Conservation (phyloP, 106 monocot species). For the Acanthochlamys bracteata region DNA sequence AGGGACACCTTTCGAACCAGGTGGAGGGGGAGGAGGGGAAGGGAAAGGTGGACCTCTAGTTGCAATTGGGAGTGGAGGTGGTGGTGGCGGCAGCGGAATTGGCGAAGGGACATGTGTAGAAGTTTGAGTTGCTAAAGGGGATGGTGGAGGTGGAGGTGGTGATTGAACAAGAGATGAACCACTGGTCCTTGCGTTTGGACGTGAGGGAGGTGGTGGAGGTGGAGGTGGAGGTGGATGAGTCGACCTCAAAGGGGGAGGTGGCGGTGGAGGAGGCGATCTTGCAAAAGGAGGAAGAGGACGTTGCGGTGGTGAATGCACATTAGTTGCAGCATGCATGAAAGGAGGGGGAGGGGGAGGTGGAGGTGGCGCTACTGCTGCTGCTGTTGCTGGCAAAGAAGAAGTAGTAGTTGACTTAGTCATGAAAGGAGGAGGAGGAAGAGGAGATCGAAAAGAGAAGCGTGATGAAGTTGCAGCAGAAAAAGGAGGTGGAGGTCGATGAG, state of each 20-base stretch:
- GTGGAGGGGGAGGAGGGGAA: background rate
- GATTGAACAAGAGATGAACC: background rate
- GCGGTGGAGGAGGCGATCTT: background rate
- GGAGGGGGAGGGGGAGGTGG: constrained; percentile 17
- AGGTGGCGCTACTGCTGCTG: constrained; percentile 15
- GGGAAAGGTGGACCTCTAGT: background rate
- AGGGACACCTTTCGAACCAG: background rate
- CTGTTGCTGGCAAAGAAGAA: too few species aligned
- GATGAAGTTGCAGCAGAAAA: background rate
- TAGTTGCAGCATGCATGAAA: background rate
- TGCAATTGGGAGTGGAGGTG: too few species aligned
- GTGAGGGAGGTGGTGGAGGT: background rate
- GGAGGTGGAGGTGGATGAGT: background rate
- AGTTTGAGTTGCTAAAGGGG: too few species aligned
- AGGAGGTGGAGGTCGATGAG: background rate
- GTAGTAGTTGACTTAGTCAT: background rate
- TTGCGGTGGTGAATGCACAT: background rate
- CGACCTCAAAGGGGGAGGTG: background rate
- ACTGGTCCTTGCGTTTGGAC: background rate
- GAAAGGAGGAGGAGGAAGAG: background rate
- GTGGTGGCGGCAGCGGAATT: too few species aligned
- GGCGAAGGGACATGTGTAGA: too few species aligned
- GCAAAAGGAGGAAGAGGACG: background rate
- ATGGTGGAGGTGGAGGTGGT: background rate
- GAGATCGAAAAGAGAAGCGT: background rate